These are phyloP conservation scores for Inonotus hispidus DNA, from an alignment of 1,284 basidiomycete genomes.

Conservation along the genomic window DNA sequence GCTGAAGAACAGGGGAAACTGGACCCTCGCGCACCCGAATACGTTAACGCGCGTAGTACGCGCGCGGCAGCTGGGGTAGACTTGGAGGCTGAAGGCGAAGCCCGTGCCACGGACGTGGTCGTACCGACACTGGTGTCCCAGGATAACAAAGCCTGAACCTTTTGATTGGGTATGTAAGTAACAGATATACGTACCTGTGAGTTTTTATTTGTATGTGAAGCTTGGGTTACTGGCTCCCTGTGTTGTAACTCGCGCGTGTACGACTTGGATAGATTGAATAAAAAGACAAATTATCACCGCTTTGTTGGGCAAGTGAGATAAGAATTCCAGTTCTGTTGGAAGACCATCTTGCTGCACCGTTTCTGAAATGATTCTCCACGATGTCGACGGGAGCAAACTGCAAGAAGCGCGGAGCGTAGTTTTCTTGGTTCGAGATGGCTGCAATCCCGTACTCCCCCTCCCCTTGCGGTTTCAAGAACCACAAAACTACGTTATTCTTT, in stretches of 20 bases:
- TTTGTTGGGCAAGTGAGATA: too few relatives aligned
- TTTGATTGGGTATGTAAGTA: neutral
- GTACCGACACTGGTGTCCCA: neutral
- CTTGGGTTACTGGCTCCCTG: too few relatives aligned
- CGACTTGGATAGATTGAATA: neutral
- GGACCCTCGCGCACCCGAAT: conserved; percentile 55
- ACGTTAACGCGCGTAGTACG: conserved; percentile 39
- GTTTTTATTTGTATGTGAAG: neutral
- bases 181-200: neutral
- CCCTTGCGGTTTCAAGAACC: too few relatives aligned
- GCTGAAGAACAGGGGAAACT: conserved; percentile 73
- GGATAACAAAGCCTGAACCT: neutral
- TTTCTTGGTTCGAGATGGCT: too few relatives aligned
- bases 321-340: too few relatives aligned
- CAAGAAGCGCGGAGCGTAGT: too few relatives aligned
- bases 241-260: neutral
- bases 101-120: conserved; percentile 19
- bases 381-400: too few relatives aligned
- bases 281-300: neutral
- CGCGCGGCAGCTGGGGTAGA: neutral
- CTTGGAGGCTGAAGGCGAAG: neutral
- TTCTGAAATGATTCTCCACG: too few relatives aligned
- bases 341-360: too few relatives aligned
- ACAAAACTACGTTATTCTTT: too few relatives aligned
- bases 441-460: too few relatives aligned